Percentiles rank a stretch among this genome's conserved stretches.
Conservation (phyloP, 352 stramenopile species). For the Globisporangium canariense region DNA sequence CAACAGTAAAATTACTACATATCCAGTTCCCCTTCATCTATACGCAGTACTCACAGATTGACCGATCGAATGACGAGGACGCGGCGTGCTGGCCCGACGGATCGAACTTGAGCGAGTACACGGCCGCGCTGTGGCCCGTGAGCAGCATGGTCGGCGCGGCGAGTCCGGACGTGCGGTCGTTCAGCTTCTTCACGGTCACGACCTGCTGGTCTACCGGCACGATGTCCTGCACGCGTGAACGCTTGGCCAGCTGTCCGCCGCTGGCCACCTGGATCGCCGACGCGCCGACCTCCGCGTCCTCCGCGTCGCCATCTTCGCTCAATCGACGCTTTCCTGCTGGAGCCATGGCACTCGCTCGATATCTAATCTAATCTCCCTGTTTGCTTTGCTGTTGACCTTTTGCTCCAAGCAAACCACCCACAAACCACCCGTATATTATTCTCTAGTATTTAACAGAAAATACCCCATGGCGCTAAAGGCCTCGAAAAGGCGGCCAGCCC, state of each 20-base stretch:
- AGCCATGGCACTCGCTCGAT: neutral
- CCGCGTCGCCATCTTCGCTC: conserved; percentile 14
- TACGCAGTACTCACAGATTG: conserved; percentile 39
- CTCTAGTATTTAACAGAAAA: neutral
- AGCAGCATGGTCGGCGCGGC: conserved; percentile 77
- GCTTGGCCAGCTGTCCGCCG: conserved; percentile 51
- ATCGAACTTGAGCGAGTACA: conserved; percentile 83
- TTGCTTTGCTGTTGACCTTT: too few species aligned
- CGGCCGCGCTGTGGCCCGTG: conserved; percentile 63
- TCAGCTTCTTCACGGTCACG: conserved; percentile 45
- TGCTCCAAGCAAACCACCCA: too few species aligned
- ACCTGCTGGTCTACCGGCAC: conserved; percentile 64
- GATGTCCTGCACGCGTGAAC: conserved; percentile 65
- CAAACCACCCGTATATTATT: too few species aligned
- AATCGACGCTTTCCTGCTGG: conserved; percentile 22
- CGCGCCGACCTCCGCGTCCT: conserved; percentile 3
- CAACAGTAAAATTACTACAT: neutral
- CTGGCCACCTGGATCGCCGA: conserved; percentile 26
- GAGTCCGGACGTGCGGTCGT: conserved; percentile 63
- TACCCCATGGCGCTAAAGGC: neutral
- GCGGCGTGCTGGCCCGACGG: conserved; percentile 63
- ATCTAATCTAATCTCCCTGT: too few species aligned
- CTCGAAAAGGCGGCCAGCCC: neutral
- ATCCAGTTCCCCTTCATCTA: neutral
- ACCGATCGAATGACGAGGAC: conserved; percentile 70